A percentile compares a stretch with the other conserved stretches of the same genome.
These are phyloP conservation scores for Lactarius sp. DNA, from an alignment of 768 basidiomycete species.

Conservation along the genomic window DNA sequence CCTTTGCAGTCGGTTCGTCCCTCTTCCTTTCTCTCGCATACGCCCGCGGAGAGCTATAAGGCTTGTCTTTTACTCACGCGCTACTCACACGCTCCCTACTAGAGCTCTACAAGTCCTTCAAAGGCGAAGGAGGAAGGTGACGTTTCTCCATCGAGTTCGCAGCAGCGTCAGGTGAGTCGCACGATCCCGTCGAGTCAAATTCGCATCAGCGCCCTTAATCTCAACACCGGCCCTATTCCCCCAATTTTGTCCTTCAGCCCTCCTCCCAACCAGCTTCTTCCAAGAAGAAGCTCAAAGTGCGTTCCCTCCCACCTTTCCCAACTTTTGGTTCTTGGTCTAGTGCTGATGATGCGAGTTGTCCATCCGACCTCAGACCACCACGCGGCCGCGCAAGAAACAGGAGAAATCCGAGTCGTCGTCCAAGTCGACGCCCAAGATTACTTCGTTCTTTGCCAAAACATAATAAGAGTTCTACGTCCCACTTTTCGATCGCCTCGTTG, in stretches of 20 bases:
- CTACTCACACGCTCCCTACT: neutral
- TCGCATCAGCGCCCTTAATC: neutral
- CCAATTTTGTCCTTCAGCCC: neutral
- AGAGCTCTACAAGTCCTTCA: neutral
- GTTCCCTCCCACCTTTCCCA: neutral
- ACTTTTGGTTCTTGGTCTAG: no score
- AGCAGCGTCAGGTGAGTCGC: slow-evolving; percentile 8
- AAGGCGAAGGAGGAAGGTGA: neutral
- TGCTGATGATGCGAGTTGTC: neutral
- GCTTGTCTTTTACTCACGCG: neutral
- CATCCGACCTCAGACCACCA: neutral
- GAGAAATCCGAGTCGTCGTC: slow-evolving; percentile 3
- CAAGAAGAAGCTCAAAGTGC: slow-evolving; percentile 11
- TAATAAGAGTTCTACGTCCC: neutral
- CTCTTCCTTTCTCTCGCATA: neutral
- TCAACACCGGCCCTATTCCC: neutral
- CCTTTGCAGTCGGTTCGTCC: slow-evolving; percentile 11
- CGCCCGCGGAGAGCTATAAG: neutral
- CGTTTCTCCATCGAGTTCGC: slow-evolving; percentile 3
- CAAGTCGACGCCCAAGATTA: slow-evolving; percentile 22
- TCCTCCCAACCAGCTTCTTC: slow-evolving; percentile 1
- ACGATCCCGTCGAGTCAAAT: neutral
- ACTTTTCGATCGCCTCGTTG: neutral
- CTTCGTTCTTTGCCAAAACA: slow-evolving; percentile 23
- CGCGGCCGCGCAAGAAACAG: slow-evolving; percentile 19